These are phyloP conservation scores for Fusarium drepaniforme DNA, from an alignment of 2,329 filamentous ascomycete species.

Conservation along the genomic window DNA sequence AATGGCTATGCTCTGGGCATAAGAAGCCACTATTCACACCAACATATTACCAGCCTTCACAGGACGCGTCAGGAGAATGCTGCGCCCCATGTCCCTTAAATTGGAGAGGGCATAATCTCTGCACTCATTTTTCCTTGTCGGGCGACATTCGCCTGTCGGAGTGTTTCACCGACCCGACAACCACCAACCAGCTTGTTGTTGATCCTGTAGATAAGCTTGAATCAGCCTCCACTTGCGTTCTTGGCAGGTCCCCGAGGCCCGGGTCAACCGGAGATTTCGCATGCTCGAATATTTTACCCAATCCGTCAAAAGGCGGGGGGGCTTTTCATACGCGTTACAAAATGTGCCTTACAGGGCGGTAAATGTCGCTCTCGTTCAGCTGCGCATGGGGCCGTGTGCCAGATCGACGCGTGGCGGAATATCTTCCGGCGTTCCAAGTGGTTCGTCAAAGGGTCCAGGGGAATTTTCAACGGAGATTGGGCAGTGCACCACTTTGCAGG, in stretches of 20 bases:
- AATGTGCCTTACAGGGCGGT: not conserved
- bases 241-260: not conserved
- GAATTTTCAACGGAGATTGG: not conserved
- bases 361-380: not conserved
- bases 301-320: not conserved
- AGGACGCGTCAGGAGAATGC: not conserved
- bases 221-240: not conserved
- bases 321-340: not conserved
- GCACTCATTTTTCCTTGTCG: not conserved
- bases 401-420: constrained; percentile 1
- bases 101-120: not conserved
- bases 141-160: not conserved
- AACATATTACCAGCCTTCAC: not conserved
- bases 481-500: constrained; percentile 2
- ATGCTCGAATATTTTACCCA: not conserved
- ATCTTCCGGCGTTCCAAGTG: not conserved
- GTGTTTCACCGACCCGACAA: not conserved
- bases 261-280: not conserved
- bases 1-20: not conserved
- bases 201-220: not conserved
- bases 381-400: not conserved
- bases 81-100: not conserved
- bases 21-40: not conserved
- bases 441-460: not conserved
- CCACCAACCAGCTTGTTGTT: not conserved